Percentiles rank a stretch among this genome's conserved stretches.
Evolutionary conservation across 192 early-diverging fungal genomes (phyloP).

Genomic region (Backusella parvicylindrica): DNA sequence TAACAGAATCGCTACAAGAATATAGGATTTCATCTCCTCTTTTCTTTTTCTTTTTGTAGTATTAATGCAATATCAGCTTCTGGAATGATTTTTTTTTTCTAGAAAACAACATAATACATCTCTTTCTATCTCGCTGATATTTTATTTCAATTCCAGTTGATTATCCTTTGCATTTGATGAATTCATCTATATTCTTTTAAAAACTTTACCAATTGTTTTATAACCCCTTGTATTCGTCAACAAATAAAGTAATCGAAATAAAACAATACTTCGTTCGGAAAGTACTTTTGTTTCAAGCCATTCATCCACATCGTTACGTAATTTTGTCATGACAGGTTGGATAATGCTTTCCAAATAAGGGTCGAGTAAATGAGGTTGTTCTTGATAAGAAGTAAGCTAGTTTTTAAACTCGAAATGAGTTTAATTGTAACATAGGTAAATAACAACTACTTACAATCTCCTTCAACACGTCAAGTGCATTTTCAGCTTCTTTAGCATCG

Average conservation of each 20-base stretch:
- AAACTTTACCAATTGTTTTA: slow-evolving; percentile 76
- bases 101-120: neutral
- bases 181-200: too few species aligned
- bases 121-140: too few species aligned
- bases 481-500: neutral
- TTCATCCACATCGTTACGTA: slow-evolving; percentile 42
- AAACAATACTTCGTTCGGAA: neutral
- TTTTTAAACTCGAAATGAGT: neutral
- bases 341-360: slow-evolving; percentile 67
- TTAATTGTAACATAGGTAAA: too few species aligned
- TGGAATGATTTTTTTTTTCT: too few species aligned
- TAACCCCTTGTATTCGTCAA: slow-evolving; percentile 86
- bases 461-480: neutral
- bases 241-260: slow-evolving; percentile 55
- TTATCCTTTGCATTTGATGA: too few species aligned
- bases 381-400: slow-evolving; percentile 64
- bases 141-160: too few species aligned
- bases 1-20: too few species aligned
- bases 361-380: slow-evolving; percentile 75
- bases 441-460: neutral
- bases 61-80: too few species aligned
- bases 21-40: neutral
- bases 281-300: neutral
- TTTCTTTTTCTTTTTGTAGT: neutral
- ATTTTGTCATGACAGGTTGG: slow-evolving; percentile 49